phyloP scores from a whole-genome alignment of 805 yeast genomes.

The Clavispora asparagi region DNA sequence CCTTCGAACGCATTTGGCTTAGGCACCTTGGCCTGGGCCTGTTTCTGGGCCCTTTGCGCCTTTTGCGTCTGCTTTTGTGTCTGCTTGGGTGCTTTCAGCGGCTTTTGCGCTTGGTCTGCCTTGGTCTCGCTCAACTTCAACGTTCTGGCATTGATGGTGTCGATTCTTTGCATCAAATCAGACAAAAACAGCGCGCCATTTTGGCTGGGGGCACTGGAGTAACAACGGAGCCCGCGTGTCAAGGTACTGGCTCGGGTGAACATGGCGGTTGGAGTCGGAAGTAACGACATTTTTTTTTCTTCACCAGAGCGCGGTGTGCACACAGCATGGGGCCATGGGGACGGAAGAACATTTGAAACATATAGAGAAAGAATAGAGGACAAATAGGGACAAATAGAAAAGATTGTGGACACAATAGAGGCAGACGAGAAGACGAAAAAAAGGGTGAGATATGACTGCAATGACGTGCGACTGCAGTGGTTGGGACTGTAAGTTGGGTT shows the following conservation, averaged over 20 bases:
- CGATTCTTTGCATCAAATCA: slow-evolving; percentile 34
- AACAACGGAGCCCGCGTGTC: slow-evolving; percentile 5
- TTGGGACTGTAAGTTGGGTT: no score
- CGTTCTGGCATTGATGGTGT: slow-evolving; percentile 21
- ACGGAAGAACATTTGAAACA: not conserved
- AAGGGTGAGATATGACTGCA: no score
- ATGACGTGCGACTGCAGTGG: no score
- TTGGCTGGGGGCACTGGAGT: slow-evolving; percentile 7
- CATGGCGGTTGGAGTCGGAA: slow-evolving; percentile 3
- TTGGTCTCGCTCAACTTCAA: slow-evolving; percentile 3
- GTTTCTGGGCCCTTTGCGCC: slow-evolving; percentile 1
- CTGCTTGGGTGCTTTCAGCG: not conserved
- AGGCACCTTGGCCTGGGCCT: not conserved
- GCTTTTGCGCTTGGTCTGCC: not conserved
- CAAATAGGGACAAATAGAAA: no score
- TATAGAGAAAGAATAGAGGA: not conserved
- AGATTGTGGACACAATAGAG: no score
- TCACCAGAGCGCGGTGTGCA: not conserved
- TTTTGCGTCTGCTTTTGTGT: not conserved
- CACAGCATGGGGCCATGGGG: no score
- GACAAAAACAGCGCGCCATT: slow-evolving; percentile 22
- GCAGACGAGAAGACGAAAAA: no score
- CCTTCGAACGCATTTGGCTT: not conserved
- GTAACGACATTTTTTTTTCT: not conserved
- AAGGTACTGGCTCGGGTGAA: slow-evolving; percentile 7